phyloP scores from a whole-genome alignment of 1,284 basidiomycete genomes.

The Ceratobasidium sp. region DNA sequence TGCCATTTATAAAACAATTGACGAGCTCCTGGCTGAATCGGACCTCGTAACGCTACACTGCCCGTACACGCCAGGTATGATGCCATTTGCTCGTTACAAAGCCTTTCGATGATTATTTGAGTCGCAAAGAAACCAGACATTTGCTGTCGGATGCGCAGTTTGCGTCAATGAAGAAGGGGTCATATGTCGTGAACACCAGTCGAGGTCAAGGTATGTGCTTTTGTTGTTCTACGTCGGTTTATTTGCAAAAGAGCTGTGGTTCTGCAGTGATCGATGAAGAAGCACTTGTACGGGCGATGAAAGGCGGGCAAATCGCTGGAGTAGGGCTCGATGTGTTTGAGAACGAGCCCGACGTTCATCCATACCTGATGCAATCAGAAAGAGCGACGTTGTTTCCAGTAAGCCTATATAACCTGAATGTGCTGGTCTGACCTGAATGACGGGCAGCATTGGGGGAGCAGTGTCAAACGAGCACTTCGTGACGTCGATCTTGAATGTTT shows the following conservation, averaged over 20 bases:
- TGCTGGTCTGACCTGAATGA: neutral
- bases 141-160: constrained; percentile 54
- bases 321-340: constrained; percentile 56
- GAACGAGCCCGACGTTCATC: constrained; percentile 54
- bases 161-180: constrained; percentile 55
- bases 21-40: constrained; percentile 53
- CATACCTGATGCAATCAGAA: constrained; percentile 51
- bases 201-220: constrained; percentile 50
- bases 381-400: constrained; percentile 49
- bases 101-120: neutral
- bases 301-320: constrained; percentile 53
- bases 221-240: neutral
- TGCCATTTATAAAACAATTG: constrained; percentile 53
- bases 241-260: neutral
- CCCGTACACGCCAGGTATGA: constrained; percentile 51
- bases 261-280: constrained; percentile 55
- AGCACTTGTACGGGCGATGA: constrained; percentile 55
- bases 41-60: constrained; percentile 55
- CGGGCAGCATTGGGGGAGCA: constrained; percentile 49
- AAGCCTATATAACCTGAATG: neutral
- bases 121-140: constrained; percentile 50
- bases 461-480: constrained; percentile 44
- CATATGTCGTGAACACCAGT: constrained; percentile 57
- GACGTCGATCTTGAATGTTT: constrained; percentile 50
- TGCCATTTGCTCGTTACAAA: neutral